Conservation (phyloP, 1,284 basidiomycete genomes). For the Ustilago loliicola region DNA sequence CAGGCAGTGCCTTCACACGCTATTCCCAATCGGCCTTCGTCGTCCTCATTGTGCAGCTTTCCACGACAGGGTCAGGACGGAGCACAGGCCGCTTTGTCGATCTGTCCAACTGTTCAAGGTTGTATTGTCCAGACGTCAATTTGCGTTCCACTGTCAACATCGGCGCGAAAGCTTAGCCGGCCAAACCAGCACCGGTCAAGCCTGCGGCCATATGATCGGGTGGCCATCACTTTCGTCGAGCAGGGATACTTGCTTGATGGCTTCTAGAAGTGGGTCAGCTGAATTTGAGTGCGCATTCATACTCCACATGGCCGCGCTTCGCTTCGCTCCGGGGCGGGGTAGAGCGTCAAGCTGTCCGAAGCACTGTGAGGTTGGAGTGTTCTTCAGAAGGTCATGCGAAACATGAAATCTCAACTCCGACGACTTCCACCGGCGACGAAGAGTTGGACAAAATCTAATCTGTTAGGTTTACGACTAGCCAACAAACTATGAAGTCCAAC, state of each 20-base stretch:
- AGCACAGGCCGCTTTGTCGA: not conserved
- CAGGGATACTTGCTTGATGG: not conserved
- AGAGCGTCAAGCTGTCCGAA: not conserved
- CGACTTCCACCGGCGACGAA: not conserved
- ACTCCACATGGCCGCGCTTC: not conserved
- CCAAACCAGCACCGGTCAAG: not conserved
- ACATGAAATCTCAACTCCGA: slow-evolving; percentile 14
- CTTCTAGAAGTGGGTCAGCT: not conserved
- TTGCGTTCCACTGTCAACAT: not conserved
- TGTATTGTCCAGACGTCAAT: not conserved
- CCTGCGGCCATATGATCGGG: not conserved
- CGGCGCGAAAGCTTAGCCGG: not conserved
- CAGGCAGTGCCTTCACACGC: not conserved
- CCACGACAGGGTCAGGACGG: not conserved
- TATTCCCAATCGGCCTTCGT: not conserved
- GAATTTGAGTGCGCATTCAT: not conserved
- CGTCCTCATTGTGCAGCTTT: not conserved
- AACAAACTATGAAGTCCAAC: not conserved
- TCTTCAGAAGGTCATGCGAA: slow-evolving; percentile 14
- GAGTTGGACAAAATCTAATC: too few relatives aligned
- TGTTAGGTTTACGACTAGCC: not conserved
- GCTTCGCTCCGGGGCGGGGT: not conserved
- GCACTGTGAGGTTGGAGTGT: not conserved
- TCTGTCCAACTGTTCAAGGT: not conserved
- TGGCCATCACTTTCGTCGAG: not conserved